Base-by-base conservation (phyloP, 768 basidiomycete genomes). In the Leccinum ochraceum region DNA sequence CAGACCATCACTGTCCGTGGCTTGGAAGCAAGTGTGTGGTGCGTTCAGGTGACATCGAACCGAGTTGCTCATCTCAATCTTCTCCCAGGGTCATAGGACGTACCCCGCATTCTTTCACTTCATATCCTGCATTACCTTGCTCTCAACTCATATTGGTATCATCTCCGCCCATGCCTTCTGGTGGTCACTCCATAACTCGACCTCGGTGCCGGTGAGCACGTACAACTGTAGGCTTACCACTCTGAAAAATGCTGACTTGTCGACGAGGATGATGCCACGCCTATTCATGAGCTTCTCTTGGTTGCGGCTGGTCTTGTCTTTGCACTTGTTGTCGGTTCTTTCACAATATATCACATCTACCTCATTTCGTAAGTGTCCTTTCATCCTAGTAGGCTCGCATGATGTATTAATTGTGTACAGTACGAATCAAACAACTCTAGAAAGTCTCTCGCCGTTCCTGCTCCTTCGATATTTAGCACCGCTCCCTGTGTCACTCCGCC, bases 1-100 rank as follows among this genome's bases (percentile, higher is more conserved):
- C 65, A 93, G 91, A 94, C 71, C 92, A 94, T 67, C 92, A 94
- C 67, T 94, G 92, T 69, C 89, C 87, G 6, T 94, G 92, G 92
- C 75, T 94, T 24, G 92, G 86, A 39, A 76, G 80, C 51, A 87
- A 80, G 69, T 94, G 92, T 72, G 82, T 94, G 60, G 91, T 90
- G 70, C 71, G 88, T 68, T 22, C 20, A 20, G 3, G 34, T 17
- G 9, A 44, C 16, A 17, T 55, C 11, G 8, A 6, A 50, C 28
- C 7, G 39, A 56, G 28, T 52, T 22, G 4, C 7, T 55, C 57
- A 50, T 37, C 39, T 37, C 22, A 9, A 42, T 51, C 49, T 54
- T 60, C 53, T 63, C 36, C 34, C 52, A 93, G 91, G 92, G 92
- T 3, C 85, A 92, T 74, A 80, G 91, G 69, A 94, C 89, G 44